Evolutionary conservation across 352 stramenopile species (phyloP).

Genomic region (Globisporangium perplexum): DNA sequence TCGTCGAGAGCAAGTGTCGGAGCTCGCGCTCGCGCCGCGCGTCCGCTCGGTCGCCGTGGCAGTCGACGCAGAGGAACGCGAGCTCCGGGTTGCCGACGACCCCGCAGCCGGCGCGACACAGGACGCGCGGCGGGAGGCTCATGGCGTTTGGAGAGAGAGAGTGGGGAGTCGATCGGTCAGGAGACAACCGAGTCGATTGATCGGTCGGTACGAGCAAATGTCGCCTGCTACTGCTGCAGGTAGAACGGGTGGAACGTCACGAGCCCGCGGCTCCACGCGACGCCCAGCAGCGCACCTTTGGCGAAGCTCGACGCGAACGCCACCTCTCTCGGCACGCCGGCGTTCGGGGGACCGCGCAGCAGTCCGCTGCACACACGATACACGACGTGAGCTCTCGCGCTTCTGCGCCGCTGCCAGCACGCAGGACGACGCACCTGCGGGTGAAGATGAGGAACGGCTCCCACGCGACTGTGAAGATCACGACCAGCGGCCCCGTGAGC

Average conservation of each 20-base stretch:
- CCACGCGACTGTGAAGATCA: conserved; percentile 66
- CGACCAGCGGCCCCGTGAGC: conserved; percentile 45
- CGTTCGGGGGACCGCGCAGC: conserved; percentile 49
- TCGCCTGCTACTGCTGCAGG: conserved; percentile 22
- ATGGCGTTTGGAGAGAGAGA: no score
- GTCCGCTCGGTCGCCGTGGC: conserved; percentile 46
- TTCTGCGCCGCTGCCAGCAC: no score
- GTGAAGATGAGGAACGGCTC: conserved; percentile 76
- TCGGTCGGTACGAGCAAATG: background rate
- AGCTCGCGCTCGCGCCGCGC: conserved; percentile 36
- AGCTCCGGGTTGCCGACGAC: conserved; percentile 55
- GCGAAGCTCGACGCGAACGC: conserved; percentile 67
- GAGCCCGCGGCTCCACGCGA: conserved; percentile 73
- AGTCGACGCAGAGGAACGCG: conserved; percentile 61
- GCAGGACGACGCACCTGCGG: conserved; percentile 41
- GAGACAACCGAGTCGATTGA: background rate
- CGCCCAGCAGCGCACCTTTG: conserved; percentile 55
- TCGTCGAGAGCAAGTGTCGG: conserved; percentile 22
- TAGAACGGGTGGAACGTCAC: conserved; percentile 82
- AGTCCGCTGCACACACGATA: conserved; percentile 24
- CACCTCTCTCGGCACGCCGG: conserved; percentile 49
- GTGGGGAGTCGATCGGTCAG: background rate
- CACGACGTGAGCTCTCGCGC: background rate
- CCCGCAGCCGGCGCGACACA: conserved; percentile 50
- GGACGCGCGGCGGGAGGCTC: conserved; percentile 38